Conservation (phyloP, 2,329 filamentous ascomycete genomes). For the Alternaria ethzedia region DNA sequence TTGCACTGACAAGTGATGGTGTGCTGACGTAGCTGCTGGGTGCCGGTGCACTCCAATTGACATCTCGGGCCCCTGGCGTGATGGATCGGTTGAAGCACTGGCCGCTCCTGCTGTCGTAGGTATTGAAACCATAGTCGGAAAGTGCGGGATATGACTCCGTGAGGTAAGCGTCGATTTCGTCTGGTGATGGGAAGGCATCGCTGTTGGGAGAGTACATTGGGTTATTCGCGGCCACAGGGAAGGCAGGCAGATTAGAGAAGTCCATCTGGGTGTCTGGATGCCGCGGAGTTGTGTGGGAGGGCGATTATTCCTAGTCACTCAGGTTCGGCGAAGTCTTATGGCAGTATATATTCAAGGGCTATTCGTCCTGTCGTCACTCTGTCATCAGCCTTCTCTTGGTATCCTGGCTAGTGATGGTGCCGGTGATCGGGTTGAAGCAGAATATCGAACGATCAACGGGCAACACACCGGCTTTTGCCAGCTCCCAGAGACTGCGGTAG, state of each 20-base stretch:
- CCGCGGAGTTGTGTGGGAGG: neutral
- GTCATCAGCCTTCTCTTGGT: slow-evolving; percentile 5
- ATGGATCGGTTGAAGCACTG: slow-evolving; percentile 1
- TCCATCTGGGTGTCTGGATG: neutral
- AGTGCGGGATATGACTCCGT: slow-evolving; percentile 4
- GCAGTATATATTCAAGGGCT: neutral
- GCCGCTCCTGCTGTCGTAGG: neutral
- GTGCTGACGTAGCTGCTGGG: slow-evolving; percentile 6
- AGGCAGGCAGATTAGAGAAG: slow-evolving; percentile 4
- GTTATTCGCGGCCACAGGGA: neutral
- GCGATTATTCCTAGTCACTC: neutral
- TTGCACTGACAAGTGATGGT: neutral
- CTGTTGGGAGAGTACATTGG: slow-evolving; percentile 10
- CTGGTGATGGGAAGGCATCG: slow-evolving; percentile 8
- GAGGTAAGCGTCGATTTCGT: slow-evolving; percentile 7
- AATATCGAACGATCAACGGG: slow-evolving; percentile 9
- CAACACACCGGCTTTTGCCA: slow-evolving; percentile 9
- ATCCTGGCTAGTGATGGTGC: neutral
- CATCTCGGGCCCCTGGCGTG: neutral
- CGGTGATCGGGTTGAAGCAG: slow-evolving; percentile 1
- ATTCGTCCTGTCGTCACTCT: slow-evolving; percentile 6
- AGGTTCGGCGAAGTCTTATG: neutral
- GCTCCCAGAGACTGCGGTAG: slow-evolving; percentile 1
- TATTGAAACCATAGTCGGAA: slow-evolving; percentile 4
- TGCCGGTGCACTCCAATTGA: slow-evolving; percentile 4